Base-by-base conservation (phyloP, 805 yeast species). In the Ogataea dorogensis region DNA sequence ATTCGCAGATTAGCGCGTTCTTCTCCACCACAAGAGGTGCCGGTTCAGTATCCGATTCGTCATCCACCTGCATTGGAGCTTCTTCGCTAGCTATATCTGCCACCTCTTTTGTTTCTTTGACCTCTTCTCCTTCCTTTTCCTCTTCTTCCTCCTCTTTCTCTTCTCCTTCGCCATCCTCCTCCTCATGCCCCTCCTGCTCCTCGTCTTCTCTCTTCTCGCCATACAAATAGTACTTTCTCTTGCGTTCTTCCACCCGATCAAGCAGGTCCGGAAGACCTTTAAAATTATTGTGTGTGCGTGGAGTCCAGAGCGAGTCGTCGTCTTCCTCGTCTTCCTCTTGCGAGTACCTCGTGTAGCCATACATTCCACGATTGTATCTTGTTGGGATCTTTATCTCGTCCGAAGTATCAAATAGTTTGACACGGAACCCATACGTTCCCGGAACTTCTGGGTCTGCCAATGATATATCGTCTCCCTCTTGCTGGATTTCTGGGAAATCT, bases 1-100 rank as follows among this genome's bases (percentile, higher is more conserved):
- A 86, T 47, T 84, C 83, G 54, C 89, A 80, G 4, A 84, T 71
- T 8, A 78, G 47, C 1, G 75, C 71, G 28, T 56, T 66, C 20
- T 59, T 63, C 18, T 49, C 51, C 1, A 38, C 42, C 11, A 71
- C 45, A 17, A 67, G 38, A 11, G 53, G 46, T 11, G 7, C 7
- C 9, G 23, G 23, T 21, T 21, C 23, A 21, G 23, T 4, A 5
- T 21, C 25, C 24, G n/a, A 11, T 10, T 22, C 24, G 13, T 8
- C 24, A 12, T 23, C 25, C n/a, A n/a, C n/a, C n/a, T n/a, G n/a
- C n/a, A n/a, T n/a, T n/a, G n/a, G n/a, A n/a, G n/a, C n/a, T n/a
- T n/a, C n/a, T n/a, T n/a, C 7, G 12, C 7, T 23, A 28, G 10
- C 16, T 8, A 5, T 38, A 23, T 31, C 35, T 12, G 28, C 24